Base-by-base conservation (phyloP, 331 rosid genomes). In the Quercus tomentella region DNA sequence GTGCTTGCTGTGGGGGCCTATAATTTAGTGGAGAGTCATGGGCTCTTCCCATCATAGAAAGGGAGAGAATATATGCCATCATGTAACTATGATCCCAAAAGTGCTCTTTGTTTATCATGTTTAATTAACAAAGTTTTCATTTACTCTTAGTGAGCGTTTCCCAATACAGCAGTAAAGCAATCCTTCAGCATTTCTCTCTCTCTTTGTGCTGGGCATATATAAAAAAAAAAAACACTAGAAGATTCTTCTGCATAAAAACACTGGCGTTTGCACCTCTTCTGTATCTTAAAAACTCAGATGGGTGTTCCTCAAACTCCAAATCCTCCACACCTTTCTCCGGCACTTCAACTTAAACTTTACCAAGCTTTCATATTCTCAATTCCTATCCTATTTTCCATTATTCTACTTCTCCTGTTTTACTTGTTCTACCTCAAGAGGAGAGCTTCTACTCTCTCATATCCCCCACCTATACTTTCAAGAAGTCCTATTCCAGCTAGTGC, bases 351-450 rank as follows among this genome's bases (percentile, higher is more conserved):
- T 2, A 93, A 93, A 79, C 94, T 95, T 49, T 95, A 95, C 76
- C 99, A 95, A 45, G 99, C 99, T 74, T 95, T 95, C 92, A 93
- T 93, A 73, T 95, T 95, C 87, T 95, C 99, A 55, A 95, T 92
- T 74, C 98, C 98, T 1, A 89, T 95, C 71, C 97, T 95, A 45
- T 93, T 95, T 56, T 91, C 97, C 60, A 93, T 95, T 63, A 95
- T 95, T 82, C 94, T 95, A 45, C 85, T 95, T 54, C 94, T 95
- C 23, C 86, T 95, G 77, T 91, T 91, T 69, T 95, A 93, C 89
- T 83, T 95, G 89, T 95, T 95, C 80, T 95, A 93, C 85, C 99
- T 95, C 86, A 95, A 91, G 82, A 86, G 97, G 33, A 93, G 99
- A 49, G 91, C 99, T 82, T 88, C 97, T 61, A 80, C 87, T 69